phyloP scores from a whole-genome alignment of 306 rosid species.

The Heteromeles arbutifolia region DNA sequence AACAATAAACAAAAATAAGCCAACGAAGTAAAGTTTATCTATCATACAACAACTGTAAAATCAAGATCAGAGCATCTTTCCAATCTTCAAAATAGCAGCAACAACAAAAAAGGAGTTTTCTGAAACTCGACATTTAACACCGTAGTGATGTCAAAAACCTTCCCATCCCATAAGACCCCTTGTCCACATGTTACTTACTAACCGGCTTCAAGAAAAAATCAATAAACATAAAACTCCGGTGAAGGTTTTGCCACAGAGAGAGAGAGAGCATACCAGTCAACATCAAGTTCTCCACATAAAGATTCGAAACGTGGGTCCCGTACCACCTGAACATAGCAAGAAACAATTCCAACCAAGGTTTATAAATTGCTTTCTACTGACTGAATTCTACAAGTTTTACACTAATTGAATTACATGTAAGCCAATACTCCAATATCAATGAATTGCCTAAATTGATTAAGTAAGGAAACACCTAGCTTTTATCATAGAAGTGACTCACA shows the following conservation, averaged over 20 bases:
- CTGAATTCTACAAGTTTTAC: neutral
- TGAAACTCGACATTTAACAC: neutral
- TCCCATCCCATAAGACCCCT: neutral
- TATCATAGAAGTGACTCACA: neutral
- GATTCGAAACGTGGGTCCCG: slow-evolving; percentile 88
- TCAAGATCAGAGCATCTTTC: neutral
- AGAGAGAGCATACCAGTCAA: neutral
- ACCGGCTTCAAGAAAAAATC: too few relatives aligned
- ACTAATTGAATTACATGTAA: neutral
- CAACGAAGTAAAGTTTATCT: neutral
- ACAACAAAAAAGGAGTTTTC: neutral
- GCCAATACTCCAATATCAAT: neutral
- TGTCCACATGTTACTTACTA: neutral
- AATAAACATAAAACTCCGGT: too few relatives aligned
- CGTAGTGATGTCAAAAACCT: neutral
- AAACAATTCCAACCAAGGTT: neutral
- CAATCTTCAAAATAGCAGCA: neutral
- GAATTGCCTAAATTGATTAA: neutral
- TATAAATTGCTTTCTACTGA: neutral
- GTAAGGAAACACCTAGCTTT: neutral
- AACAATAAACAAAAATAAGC: neutral
- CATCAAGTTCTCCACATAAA: slow-evolving; percentile 11
- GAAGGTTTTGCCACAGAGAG: neutral
- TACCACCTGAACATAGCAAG: slow-evolving; percentile 36
- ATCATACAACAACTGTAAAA: neutral